Percentiles rank a stretch among this genome's conserved stretches.
Conservation (phyloP, 805 yeast genomes). For the Candida vaughaniae region DNA sequence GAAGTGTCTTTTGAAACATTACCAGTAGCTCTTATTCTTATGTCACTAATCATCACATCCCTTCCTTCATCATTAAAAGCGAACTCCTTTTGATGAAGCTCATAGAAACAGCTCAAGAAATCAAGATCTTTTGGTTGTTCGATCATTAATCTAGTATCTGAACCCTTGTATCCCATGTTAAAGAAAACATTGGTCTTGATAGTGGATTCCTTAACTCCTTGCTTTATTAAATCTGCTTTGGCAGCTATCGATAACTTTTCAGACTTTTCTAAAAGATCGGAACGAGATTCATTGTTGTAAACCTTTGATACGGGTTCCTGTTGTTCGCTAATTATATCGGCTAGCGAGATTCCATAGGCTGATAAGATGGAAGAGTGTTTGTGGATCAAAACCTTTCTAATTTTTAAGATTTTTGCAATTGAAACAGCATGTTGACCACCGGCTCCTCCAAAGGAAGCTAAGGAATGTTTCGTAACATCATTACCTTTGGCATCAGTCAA, state of each 20-base stretch:
- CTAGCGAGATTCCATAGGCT: constrained; percentile 85
- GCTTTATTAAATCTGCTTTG: constrained; percentile 10
- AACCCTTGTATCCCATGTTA: constrained; percentile 22
- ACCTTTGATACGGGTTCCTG: constrained; percentile 67
- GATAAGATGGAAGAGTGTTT: constrained; percentile 79
- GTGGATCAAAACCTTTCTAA: constrained; percentile 67
- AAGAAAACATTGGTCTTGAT: constrained; percentile 13
- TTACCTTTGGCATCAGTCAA: constrained; percentile 85
- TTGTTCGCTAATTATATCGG: constrained; percentile 77
- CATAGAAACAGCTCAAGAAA: constrained; percentile 47
- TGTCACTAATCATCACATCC: constrained; percentile 64
- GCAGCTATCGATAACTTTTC: constrained; percentile 10
- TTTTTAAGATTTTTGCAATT: constrained; percentile 71
- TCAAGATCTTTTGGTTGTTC: constrained; percentile 20
- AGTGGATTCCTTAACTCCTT: constrained; percentile 12
- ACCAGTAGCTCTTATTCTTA: constrained; percentile 71
- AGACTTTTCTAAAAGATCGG: constrained; percentile 16
- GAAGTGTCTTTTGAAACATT: constrained; percentile 38
- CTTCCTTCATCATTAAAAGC: constrained; percentile 61
- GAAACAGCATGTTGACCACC: constrained; percentile 90
- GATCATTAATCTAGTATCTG: constrained; percentile 29
- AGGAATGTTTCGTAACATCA: constrained; percentile 58
- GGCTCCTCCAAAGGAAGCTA: constrained; percentile 90
- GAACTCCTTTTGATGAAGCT: constrained; percentile 65
- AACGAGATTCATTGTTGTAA: constrained; percentile 23